These are phyloP conservation scores for Aspergillus clavatus DNA, from an alignment of 2,329 filamentous ascomycete genomes.

Conservation along the genomic window DNA sequence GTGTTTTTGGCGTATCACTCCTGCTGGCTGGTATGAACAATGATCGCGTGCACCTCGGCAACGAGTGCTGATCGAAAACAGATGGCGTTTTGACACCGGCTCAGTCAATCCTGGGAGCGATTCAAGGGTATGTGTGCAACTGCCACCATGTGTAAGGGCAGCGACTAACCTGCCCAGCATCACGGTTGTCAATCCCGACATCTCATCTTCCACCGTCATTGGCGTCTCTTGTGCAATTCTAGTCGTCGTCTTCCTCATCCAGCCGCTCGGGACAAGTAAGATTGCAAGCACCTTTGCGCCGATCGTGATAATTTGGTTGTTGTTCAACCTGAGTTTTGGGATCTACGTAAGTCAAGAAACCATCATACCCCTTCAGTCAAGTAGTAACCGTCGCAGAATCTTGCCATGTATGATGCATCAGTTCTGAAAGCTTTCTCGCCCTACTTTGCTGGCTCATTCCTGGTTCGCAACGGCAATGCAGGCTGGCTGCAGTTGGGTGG, in stretches of 20 bases:
- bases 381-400: too few relatives aligned
- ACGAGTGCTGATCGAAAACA: not conserved
- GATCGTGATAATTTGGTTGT: slow-evolving; percentile 53
- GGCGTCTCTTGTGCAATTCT: slow-evolving; percentile 52
- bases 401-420: slow-evolving; percentile 43
- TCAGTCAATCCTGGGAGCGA: slow-evolving; percentile 54
- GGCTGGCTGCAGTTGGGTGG: slow-evolving; percentile 55
- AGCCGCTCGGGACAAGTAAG: slow-evolving; percentile 52
- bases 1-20: slow-evolving; percentile 51
- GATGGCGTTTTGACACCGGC: slow-evolving; percentile 55
- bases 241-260: slow-evolving; percentile 49
- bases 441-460: slow-evolving; percentile 46
- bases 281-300: slow-evolving; percentile 49
- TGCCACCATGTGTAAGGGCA: not conserved
- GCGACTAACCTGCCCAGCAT: slow-evolving; percentile 19
- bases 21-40: slow-evolving; percentile 43
- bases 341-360: slow-evolving; percentile 41
- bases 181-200: slow-evolving; percentile 45
- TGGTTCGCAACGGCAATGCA: slow-evolving; percentile 46
- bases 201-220: slow-evolving; percentile 45
- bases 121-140: slow-evolving; percentile 41
- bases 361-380: too few relatives aligned
- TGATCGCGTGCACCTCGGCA: not conserved
- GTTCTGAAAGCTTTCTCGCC: slow-evolving; percentile 52
- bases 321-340: slow-evolving; percentile 49